phyloP scores from a whole-genome alignment of 768 basidiomycete species.

The Russula brevipes region DNA sequence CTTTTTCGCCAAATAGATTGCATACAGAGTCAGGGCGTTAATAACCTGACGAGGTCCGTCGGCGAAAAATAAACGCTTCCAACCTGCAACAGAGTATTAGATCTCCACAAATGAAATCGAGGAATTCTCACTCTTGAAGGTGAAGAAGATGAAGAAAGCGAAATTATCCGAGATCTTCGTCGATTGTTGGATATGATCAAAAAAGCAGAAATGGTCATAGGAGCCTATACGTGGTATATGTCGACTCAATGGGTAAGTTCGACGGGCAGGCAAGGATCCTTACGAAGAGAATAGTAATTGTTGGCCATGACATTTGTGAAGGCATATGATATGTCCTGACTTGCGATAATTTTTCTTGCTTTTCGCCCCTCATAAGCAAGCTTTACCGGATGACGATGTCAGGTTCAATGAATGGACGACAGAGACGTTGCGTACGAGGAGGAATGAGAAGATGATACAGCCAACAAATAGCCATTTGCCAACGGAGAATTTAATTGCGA shows the following conservation, averaged over 20 bases:
- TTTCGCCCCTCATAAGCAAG: slow-evolving; percentile 90
- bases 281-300: slow-evolving; percentile 92
- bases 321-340: slow-evolving; percentile 94
- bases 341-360: slow-evolving; percentile 88
- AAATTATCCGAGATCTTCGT: slow-evolving; percentile 96
- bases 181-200: slow-evolving; percentile 92
- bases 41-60: slow-evolving; percentile 97
- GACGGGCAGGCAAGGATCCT: slow-evolving; percentile 31
- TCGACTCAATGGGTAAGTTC: not conserved
- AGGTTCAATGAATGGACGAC: not conserved
- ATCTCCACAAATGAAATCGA: not conserved
- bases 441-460: slow-evolving; percentile 97
- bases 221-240: slow-evolving; percentile 51
- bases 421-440: slow-evolving; percentile 56
- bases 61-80: slow-evolving; percentile 85
- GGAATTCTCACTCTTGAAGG: slow-evolving; percentile 81
- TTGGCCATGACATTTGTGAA: slow-evolving; percentile 98
- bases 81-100: slow-evolving; percentile 42
- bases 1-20: slow-evolving; percentile 65
- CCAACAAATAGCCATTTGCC: slow-evolving; percentile 97
- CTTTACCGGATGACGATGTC: slow-evolving; percentile 35
- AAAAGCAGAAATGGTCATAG: slow-evolving; percentile 98
- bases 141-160: slow-evolving; percentile 99
- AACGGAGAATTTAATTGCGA: slow-evolving; percentile 79
- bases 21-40: slow-evolving; percentile 95